Conservation (phyloP, 305 asterid genomes). For the Plantago lanceolata region DNA sequence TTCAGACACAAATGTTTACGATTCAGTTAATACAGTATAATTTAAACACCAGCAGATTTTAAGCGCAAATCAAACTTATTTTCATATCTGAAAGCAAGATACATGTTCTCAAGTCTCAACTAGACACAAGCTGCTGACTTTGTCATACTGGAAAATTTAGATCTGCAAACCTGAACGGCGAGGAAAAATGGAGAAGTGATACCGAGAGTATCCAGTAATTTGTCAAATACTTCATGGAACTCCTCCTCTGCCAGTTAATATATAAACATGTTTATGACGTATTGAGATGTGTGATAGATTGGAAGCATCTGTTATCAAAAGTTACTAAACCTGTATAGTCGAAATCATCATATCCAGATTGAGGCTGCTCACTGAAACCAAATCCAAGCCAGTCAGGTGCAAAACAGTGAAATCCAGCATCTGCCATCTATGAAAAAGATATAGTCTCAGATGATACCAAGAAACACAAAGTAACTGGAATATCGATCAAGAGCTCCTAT, state of each 20-base stretch:
- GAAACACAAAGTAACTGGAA: conserved; percentile 13
- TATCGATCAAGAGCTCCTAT: too few relatives aligned
- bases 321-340: conserved; percentile 68
- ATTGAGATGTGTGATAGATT: not conserved
- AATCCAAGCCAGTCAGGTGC: conserved; percentile 99
- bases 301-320: conserved; percentile 13
- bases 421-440: conserved; percentile 55
- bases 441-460: conserved; percentile 21
- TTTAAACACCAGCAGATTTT: too few relatives aligned
- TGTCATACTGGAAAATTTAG: too few relatives aligned
- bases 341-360: conserved; percentile 90
- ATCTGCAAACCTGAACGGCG: conserved; percentile 93
- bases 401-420: conserved; percentile 78
- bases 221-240: conserved; percentile 84
- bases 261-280: conserved; percentile 16
- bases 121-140: too few relatives aligned
- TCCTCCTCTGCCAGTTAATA: conserved; percentile 63
- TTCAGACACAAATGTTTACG: conserved; percentile 1
- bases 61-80: too few relatives aligned
- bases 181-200: conserved; percentile 67
- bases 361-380: conserved; percentile 95
- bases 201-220: conserved; percentile 64
- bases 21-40: too few relatives aligned
- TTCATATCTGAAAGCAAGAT: too few relatives aligned
- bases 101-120: too few relatives aligned